phyloP scores from a whole-genome alignment of 805 yeast species.

The Ascoidea tarda region DNA sequence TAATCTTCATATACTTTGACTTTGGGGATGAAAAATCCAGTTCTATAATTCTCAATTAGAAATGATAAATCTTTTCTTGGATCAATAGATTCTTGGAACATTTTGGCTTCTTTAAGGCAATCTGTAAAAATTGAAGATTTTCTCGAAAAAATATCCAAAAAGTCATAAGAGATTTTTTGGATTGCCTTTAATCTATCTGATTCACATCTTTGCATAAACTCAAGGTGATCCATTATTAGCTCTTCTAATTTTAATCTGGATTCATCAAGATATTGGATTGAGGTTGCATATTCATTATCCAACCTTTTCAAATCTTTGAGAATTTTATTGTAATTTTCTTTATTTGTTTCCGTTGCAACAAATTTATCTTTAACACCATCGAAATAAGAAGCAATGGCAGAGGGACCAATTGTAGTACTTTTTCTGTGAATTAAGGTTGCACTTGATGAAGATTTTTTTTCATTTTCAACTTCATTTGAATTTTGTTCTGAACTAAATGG shows the following conservation, averaged over 20 bases:
- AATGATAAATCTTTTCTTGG: slow-evolving; percentile 57
- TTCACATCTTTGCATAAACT: slow-evolving; percentile 76
- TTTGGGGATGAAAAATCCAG: slow-evolving; percentile 64
- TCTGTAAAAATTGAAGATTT: slow-evolving; percentile 43
- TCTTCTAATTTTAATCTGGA: slow-evolving; percentile 67
- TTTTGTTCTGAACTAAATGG: slow-evolving; percentile 12
- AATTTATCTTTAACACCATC: slow-evolving; percentile 9
- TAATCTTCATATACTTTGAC: slow-evolving; percentile 69
- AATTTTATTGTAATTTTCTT: slow-evolving; percentile 30
- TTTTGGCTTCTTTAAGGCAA: slow-evolving; percentile 43
- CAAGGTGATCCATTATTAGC: slow-evolving; percentile 50
- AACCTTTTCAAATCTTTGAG: slow-evolving; percentile 41
- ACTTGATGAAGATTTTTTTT: not conserved
- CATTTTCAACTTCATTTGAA: slow-evolving; percentile 3
- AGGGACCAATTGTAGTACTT: not conserved
- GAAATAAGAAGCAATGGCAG: slow-evolving; percentile 6
- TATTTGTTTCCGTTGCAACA: slow-evolving; percentile 10
- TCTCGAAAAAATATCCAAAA: slow-evolving; percentile 50
- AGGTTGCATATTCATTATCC: slow-evolving; percentile 40
- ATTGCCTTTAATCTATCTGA: slow-evolving; percentile 62
- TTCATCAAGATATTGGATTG: slow-evolving; percentile 46
- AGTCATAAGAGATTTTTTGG: slow-evolving; percentile 63
- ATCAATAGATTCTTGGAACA: slow-evolving; percentile 56
- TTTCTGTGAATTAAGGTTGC: not conserved
- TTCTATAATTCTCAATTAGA: slow-evolving; percentile 50